Base-by-base conservation (phyloP, 2,329 filamentous ascomycete species). In the Metarhizium anisopliae region DNA sequence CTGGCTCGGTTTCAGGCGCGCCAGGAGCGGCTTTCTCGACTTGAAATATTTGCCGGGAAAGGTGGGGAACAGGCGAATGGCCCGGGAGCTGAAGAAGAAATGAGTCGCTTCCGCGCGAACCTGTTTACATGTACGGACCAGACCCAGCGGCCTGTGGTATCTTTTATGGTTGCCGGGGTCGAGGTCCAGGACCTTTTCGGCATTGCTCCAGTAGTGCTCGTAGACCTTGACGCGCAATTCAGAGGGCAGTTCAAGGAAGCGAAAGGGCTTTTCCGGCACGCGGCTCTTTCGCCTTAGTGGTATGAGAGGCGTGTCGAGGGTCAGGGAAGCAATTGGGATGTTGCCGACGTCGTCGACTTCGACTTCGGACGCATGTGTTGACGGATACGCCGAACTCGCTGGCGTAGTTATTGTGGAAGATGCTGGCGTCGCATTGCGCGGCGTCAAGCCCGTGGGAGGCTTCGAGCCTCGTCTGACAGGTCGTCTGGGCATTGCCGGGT, bases 161-260 rank as follows among this genome's bases (percentile, higher is more conserved):
- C 76, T 75, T 64, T 81, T 83, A 67, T 83, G 81, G 67, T 88
- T 89, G 36, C 78, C 73, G 0, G 83, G 83, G 55, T 86, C 82
- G 18, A 91, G 77, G 63, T 91, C 87, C 51, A 89, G 69, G 1
- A 85, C 78, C 18, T 72, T 66, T 29, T 79, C 77, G 30, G 70
- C 68, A 18, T 77, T 74, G 51, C 75, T 69, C 59, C 90, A 86
- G 59, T 84, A 77, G 61, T 83, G 75, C 43, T 75, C 77, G 66
- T 90, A 91, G 13, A 92, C 80, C 62, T 83, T 81, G 57, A 86
- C 73, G 7, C 88, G 84, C 35, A 92, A 69, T 65, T 92, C 88
- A 0, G 81, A 77, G 0, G 88, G 87, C 1, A 92, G 73, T 35
- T 80, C 74, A 56, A 90, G 76, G 67, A 91, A 87, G 7, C 74